Base-by-base conservation (phyloP, 2,329 filamentous ascomycete species). In the Colletotrichum lupini region DNA sequence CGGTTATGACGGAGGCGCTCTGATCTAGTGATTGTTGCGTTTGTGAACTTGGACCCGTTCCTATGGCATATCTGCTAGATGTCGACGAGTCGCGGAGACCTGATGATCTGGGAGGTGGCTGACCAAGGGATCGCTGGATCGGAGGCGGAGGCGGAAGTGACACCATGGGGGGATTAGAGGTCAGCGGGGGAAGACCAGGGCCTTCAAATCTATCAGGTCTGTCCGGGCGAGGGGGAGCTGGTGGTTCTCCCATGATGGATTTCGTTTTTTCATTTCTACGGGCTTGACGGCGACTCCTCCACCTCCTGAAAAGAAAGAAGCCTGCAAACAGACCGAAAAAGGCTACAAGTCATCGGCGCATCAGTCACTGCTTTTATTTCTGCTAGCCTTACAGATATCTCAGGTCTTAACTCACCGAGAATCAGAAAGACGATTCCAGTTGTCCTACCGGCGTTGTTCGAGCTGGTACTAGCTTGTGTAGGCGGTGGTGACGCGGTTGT, bases 121-220 rank as follows among this genome's bases (percentile, higher is more conserved):
- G 67, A 22, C 52, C 59, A 30, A 9, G 24, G 37, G 37, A 58
- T 14, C 52, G 28, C 28, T 28, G 52, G n/a, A 19, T 11, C 19
- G 67, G 59, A 2, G 67, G 59, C 16, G 59, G 52, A 2, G 22
- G 67, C 11, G 59, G 59, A 22, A 64, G 59, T 11, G 59, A 69
- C 5, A 52, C 53, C 59, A 58, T 69, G n/a, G 67, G 59, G 14
- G 67, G 67, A 22, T 69, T 46, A 4, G 67, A 69, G 5, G 67
- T 58, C 52, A 69, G 26, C 28, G 60, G 67, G 5, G 67, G 52
- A 26, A 52, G 28, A 11, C 42, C 24, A 26, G 55, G 26, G 3
- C 55, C 55, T 19, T 57, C 26, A 7, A 14, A 24, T 30, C 4
- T 26, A 19, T 32, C 26, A 28, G 55, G 26, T n/a, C 55, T n/a